Evolutionary conservation across 2,329 filamentous ascomycete species (phyloP).

Genomic region (Aspergillus amoenus): DNA sequence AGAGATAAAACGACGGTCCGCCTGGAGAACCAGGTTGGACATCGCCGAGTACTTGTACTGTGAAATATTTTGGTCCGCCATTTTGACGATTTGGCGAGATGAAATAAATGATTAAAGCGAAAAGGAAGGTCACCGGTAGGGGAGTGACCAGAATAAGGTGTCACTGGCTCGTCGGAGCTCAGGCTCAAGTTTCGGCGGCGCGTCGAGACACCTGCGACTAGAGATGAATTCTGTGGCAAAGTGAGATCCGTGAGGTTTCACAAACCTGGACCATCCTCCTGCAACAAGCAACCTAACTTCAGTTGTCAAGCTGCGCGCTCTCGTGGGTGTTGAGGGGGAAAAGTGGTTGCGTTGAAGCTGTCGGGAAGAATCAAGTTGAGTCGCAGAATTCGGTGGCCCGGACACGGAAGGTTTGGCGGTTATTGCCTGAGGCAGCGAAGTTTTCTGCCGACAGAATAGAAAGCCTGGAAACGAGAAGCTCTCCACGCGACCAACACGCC

Average conservation of each 20-base stretch:
- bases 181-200: slow-evolving; percentile 31
- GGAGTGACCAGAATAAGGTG: slow-evolving; percentile 26
- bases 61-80: slow-evolving; percentile 76
- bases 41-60: slow-evolving; percentile 99
- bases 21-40: slow-evolving; percentile 99
- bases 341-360: slow-evolving; percentile 27
- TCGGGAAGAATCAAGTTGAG: slow-evolving; percentile 26
- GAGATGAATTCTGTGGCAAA: slow-evolving; percentile 26
- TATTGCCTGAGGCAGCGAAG: slow-evolving; percentile 22
- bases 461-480: not conserved
- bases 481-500: not conserved
- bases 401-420: slow-evolving; percentile 34
- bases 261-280: slow-evolving; percentile 41
- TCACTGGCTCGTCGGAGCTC: slow-evolving; percentile 34
- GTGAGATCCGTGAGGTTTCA: slow-evolving; percentile 27
- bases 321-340: slow-evolving; percentile 15
- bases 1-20: slow-evolving; percentile 92
- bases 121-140: slow-evolving; percentile 22
- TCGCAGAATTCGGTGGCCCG: slow-evolving; percentile 35
- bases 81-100: slow-evolving; percentile 41
- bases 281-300: slow-evolving; percentile 27
- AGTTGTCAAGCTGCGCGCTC: slow-evolving; percentile 28
- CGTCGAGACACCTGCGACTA: slow-evolving; percentile 31
- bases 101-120: slow-evolving; percentile 14
- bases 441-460: slow-evolving; percentile 13